Conservation (phyloP, 1,284 basidiomycete genomes). For the Ganoderma boninense region DNA sequence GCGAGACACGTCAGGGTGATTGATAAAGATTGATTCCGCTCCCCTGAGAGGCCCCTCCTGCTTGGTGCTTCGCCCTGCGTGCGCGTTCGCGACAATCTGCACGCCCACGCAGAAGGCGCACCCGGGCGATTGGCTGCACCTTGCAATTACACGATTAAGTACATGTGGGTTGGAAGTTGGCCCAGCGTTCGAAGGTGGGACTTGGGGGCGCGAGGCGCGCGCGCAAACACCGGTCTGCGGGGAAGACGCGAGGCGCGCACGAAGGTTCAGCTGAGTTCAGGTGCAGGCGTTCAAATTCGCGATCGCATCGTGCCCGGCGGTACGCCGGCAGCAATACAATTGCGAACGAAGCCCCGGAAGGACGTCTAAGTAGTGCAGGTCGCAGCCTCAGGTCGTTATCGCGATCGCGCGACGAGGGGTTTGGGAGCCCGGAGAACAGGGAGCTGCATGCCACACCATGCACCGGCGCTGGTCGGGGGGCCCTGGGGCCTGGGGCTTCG, state of each 20-base stretch:
- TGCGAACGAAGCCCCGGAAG: neutral
- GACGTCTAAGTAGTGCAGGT: neutral
- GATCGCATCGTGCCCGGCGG: neutral
- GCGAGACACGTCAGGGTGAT: conserved; percentile 8
- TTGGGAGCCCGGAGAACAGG: neutral
- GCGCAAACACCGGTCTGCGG: neutral
- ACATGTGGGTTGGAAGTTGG: neutral
- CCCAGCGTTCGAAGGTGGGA: neutral
- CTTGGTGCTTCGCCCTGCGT: neutral
- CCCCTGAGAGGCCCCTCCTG: neutral
- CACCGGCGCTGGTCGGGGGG: neutral
- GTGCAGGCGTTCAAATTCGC: neutral
- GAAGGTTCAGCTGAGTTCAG: neutral
- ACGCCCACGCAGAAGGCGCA: neutral
- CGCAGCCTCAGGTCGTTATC: neutral
- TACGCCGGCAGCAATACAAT: neutral
- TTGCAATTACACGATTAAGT: neutral
- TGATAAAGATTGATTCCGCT: neutral
- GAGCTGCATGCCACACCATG: neutral
- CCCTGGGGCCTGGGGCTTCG: conserved; percentile 1
- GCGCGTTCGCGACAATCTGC: neutral
- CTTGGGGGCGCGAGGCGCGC: neutral
- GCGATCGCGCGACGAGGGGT: neutral
- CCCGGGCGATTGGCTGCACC: neutral
- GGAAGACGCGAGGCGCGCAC: conserved; percentile 1